Conservation (phyloP, 2,329 filamentous ascomycete genomes). For the Tolypocladium paradoxum region DNA sequence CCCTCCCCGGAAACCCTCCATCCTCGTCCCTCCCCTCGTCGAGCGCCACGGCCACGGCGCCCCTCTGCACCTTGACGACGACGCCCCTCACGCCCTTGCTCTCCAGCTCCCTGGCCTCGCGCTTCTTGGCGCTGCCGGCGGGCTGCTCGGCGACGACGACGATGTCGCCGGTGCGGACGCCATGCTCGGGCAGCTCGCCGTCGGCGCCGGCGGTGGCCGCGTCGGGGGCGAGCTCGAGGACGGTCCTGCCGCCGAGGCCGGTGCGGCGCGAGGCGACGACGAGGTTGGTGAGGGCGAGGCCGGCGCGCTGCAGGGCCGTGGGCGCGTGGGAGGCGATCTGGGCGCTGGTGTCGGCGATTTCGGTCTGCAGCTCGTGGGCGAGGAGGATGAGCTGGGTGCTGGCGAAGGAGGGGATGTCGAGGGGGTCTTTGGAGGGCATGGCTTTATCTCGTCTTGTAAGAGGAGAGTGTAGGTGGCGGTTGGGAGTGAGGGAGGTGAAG, state of each 20-base stretch:
- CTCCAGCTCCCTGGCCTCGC: slow-evolving; percentile 60
- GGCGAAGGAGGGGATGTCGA: slow-evolving; percentile 60
- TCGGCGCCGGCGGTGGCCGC: slow-evolving; percentile 42
- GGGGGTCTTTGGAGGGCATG: slow-evolving; percentile 30
- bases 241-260: slow-evolving; percentile 80
- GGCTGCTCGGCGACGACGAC: slow-evolving; percentile 68
- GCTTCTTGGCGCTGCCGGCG: slow-evolving; percentile 59
- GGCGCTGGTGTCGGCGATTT: slow-evolving; percentile 57
- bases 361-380: slow-evolving; percentile 58
- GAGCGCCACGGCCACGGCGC: slow-evolving; percentile 53
- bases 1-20: slow-evolving; percentile 28
- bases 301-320: slow-evolving; percentile 58
- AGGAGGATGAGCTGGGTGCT: slow-evolving; percentile 60
- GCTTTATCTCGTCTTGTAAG: too few relatives aligned
- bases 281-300: slow-evolving; percentile 71
- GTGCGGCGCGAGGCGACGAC: slow-evolving; percentile 67
- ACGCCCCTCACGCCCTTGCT: slow-evolving; percentile 60
- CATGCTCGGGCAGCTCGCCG: slow-evolving; percentile 60
- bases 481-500: background rate
- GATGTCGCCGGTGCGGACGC: slow-evolving; percentile 66
- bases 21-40: slow-evolving; percentile 50
- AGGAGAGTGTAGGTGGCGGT: background rate
- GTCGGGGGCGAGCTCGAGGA: slow-evolving; percentile 71
- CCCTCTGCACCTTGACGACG: slow-evolving; percentile 51
- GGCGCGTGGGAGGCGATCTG: slow-evolving; percentile 61